Base-by-base conservation (phyloP, 805 yeast species). In the Candida adriatica region DNA sequence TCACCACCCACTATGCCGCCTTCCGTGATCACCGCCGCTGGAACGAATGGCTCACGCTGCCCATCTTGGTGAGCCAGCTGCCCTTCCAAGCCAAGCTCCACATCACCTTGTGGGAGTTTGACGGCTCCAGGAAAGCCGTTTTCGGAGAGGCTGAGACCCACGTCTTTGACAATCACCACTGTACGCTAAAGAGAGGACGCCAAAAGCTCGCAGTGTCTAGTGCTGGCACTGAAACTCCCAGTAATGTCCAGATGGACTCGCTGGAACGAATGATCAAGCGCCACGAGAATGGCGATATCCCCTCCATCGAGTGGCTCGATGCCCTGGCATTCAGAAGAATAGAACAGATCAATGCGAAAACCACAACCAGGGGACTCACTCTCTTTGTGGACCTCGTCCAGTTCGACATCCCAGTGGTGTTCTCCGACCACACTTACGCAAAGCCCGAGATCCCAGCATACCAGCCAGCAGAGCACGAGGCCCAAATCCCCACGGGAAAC, bases 11-110 rank as follows among this genome's bases (percentile, higher is more conserved):
- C 2, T 71, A 70, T 40, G 64, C 64, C 18, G 62, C 73, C 3
- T 68, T 70, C 40, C 61, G 62, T 36, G 48, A 43, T 18, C 35
- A 56, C 19, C 70, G 69, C 48, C 69, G 52, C 29, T 85, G 92
- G 88, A 70, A 79, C 43, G 74, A 75, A 38, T 79, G 86, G 81
- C 55, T 85, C 14, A 68, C 70, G 27, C 54, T 92, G 28, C 90
- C 96, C 1, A 68, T 88, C 3, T 64, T 67, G 33, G 74, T 82
- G 42, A 70, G 71, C 32, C 92, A 86, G 47, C 53, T 90, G n/a
- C 79, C 84, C 3, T 51, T 75, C 22, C 69, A 72, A 24, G 57
- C 92, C 5, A 68, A 64, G 39, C 52, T 88, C 13, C 68, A 69
- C 32, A 62, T 92, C 16, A 64, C 70, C 2, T 43, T 87, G 2